Conservation (phyloP, 345 rosid genomes). For the Melaleuca alternifolia region DNA sequence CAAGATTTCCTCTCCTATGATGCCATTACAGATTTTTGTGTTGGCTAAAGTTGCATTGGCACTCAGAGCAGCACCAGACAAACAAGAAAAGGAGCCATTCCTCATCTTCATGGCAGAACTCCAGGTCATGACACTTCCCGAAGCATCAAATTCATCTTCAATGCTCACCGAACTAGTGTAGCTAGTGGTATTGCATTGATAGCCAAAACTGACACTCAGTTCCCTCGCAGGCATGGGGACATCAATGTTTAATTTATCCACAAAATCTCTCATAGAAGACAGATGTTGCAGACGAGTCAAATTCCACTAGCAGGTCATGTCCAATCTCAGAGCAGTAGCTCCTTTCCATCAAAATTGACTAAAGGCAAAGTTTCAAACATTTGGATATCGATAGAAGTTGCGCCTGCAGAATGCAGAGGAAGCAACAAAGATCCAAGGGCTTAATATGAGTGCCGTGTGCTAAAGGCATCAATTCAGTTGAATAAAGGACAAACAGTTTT, state of each 20-base stretch:
- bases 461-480: background rate
- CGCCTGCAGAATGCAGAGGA: conserved; percentile 3
- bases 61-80: conserved; percentile 15
- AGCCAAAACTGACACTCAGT: conserved; percentile 14
- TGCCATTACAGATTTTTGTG: conserved; percentile 11
- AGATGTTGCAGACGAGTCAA: background rate
- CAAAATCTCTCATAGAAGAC: background rate
- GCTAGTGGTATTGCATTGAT: conserved; percentile 2
- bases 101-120: conserved; percentile 1
- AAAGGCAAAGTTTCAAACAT: conserved; percentile 16
- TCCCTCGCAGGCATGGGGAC: conserved; percentile 1
- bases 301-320: background rate
- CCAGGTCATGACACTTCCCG: background rate
- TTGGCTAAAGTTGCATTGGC: conserved; percentile 14
- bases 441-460: background rate
- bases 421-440: background rate
- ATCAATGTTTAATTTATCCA: background rate
- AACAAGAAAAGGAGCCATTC: conserved; percentile 10
- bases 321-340: background rate
- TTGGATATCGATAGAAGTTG: conserved; percentile 10
- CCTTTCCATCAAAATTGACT: background rate
- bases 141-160: background rate
- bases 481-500: background rate
- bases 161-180: background rate
- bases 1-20: conserved; percentile 14